Percentiles rank a stretch among this genome's conserved stretches.
Evolutionary conservation across 768 basidiomycete genomes (phyloP).

Genomic region (Hypholoma fasciculare): DNA sequence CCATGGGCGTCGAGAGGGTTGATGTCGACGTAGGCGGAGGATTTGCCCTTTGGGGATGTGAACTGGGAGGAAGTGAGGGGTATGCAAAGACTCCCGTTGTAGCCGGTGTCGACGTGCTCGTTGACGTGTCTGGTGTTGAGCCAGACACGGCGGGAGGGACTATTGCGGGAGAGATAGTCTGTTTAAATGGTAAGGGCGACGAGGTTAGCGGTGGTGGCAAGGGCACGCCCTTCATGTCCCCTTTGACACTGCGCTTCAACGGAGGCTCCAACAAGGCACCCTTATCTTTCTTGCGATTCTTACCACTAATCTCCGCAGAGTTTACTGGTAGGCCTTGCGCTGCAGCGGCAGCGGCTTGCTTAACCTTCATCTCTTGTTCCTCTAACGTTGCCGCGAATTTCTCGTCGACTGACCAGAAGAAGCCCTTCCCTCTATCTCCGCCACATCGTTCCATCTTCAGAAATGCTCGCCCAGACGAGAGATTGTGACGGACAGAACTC

Average conservation of each 20-base stretch:
- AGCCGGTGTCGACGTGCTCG: conserved; percentile 20
- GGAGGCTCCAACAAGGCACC: conserved; percentile 55
- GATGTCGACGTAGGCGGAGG: conserved; percentile 23
- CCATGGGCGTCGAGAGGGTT: conserved; percentile 25
- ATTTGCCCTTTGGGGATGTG: conserved; percentile 21
- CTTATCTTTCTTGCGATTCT: conserved; percentile 64
- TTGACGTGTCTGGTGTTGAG: conserved; percentile 15
- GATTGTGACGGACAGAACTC: conserved; percentile 93
- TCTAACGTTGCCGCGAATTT: conserved; percentile 66
- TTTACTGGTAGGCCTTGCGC: conserved; percentile 26
- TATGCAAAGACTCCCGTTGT: conserved; percentile 45
- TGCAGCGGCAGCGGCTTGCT: conserved; percentile 34
- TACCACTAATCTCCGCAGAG: conserved; percentile 31
- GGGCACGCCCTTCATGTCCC: conserved; percentile 54
- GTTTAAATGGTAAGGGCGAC: conserved; percentile 56
- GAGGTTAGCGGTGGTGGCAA: conserved; percentile 73
- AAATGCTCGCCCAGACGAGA: conserved; percentile 93
- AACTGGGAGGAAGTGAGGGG: conserved; percentile 27
- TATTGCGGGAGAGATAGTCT: conserved; percentile 21
- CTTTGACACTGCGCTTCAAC: conserved; percentile 70
- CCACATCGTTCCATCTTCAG: conserved; percentile 85
- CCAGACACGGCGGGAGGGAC: conserved; percentile 17
- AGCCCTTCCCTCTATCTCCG: conserved; percentile 88
- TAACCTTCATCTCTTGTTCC: conserved; percentile 64
- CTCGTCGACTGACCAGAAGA: conserved; percentile 90